Evolutionary conservation across 768 basidiomycete species (phyloP), one percentile per base, ranked within the genome.

Genomic region (Phallus indusiatus): DNA sequence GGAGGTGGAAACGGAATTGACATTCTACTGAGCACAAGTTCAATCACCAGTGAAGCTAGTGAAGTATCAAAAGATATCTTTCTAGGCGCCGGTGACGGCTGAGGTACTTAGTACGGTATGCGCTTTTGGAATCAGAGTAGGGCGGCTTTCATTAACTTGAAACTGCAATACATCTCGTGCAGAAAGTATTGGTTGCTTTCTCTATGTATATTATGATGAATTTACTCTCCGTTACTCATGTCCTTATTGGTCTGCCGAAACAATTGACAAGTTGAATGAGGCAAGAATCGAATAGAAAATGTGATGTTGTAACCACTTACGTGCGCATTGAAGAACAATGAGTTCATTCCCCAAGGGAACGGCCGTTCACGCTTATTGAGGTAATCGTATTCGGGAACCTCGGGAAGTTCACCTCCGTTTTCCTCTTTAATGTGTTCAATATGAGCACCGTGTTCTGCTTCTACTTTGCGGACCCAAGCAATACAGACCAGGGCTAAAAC

Each of bases 301-400:
- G 4, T 4, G n/a, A 4, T 14, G 12, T 42, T 42, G 42, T 42
- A 42, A 4, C 42, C 14, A n/a, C 83, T 50, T 68, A 88, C 90
- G 64, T 81, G 76, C 54, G 82, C 70, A 69, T 90, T 92, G 76
- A 80, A 93, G 78, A 93, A 93, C 17, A 93, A 78, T 14, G 81
- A 79, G 80, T 93, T 93, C 65, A 64, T 71, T 21, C 90, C 90
- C 90, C 90, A 93, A 18, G 90, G 90, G 78, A 79, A 93, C 46
- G 90, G 87, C 71, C 88, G 90, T 60, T 70, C 69, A 61, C 90
- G 77, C 66, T 76, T 81, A 75, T 91, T 90, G 71, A 93, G 66
- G 75, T 85, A 89, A 47, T 88, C 81, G 66, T 83, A 93, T n/a
- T 73, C 74, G 47, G 90, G 88, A 28, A 77, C 71, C 62, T 85